Conservation (phyloP, 1,284 basidiomycete species). For the Blastosporella zonata region DNA sequence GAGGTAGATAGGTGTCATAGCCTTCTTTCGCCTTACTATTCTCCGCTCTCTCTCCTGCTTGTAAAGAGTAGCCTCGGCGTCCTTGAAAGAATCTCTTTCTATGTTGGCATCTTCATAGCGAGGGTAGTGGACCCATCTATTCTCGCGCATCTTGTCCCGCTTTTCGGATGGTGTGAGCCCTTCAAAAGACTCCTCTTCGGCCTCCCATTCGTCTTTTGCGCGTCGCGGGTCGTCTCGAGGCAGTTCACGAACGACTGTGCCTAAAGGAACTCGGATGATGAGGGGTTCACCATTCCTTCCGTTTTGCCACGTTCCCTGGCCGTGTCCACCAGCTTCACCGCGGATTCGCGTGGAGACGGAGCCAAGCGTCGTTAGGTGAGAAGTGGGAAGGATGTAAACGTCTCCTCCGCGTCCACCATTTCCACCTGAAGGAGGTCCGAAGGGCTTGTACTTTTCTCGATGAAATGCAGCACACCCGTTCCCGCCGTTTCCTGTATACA, state of each 20-base stretch:
- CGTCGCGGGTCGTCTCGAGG: constrained; percentile 59
- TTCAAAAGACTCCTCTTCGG: constrained; percentile 58
- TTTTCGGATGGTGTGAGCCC: constrained; percentile 47
- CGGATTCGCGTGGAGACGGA: constrained; percentile 67
- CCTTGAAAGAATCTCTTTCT: constrained; percentile 63
- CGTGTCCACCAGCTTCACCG: constrained; percentile 66
- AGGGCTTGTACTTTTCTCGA: constrained; percentile 73
- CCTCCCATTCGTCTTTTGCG: constrained; percentile 63
- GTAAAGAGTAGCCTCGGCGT: constrained; percentile 67
- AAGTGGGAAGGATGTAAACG: constrained; percentile 78
- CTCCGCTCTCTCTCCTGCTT: constrained; percentile 63
- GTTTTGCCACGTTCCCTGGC: constrained; percentile 82
- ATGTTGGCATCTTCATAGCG: constrained; percentile 60
- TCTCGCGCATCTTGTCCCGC: constrained; percentile 57
- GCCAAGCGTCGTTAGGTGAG: constrained; percentile 74
- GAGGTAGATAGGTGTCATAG: constrained; percentile 46
- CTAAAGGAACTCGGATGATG: constrained; percentile 80
- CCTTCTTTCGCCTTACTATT: constrained; percentile 41
- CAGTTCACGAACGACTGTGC: constrained; percentile 84
- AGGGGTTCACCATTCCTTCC: constrained; percentile 73
- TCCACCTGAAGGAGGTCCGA: constrained; percentile 87
- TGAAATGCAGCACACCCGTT: constrained; percentile 83
- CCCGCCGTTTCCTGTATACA: constrained; percentile 76
- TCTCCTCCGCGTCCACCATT: constrained; percentile 87
- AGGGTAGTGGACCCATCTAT: constrained; percentile 81